phyloP scores from a whole-genome alignment of 78 protist species.

The Thecamonas trahens region DNA sequence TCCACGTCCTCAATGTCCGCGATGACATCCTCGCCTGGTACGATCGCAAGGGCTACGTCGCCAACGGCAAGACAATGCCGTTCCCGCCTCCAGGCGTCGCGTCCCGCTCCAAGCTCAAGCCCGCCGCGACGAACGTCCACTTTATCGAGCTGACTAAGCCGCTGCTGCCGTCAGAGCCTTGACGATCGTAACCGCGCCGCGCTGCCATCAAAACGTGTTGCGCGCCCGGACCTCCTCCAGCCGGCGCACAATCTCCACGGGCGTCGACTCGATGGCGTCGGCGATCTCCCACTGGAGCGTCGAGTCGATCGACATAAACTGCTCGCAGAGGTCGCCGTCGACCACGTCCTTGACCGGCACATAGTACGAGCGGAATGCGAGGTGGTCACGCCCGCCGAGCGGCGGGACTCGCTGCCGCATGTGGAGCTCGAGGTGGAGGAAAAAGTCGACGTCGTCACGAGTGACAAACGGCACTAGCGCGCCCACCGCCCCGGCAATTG shows the following conservation, averaged over 20 bases:
- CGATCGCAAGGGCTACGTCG: too few species aligned
- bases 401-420: slow-evolving; percentile 69
- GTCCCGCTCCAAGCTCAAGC: too few species aligned
- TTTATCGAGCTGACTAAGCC: too few species aligned
- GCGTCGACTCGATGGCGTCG: slow-evolving; percentile 69
- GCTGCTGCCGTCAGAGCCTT: too few species aligned
- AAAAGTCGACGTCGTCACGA: slow-evolving; percentile 78
- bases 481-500: slow-evolving; percentile 54
- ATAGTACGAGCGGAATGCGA: slow-evolving; percentile 76
- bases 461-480: slow-evolving; percentile 62
- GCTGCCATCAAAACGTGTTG: slow-evolving; percentile 12
- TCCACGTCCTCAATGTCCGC: too few species aligned
- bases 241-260: slow-evolving; percentile 73
- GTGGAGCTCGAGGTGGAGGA: slow-evolving; percentile 78
- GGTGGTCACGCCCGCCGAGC: slow-evolving; percentile 82
- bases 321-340: slow-evolving; percentile 91
- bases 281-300: slow-evolving; percentile 61
- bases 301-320: slow-evolving; percentile 36
- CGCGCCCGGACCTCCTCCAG: slow-evolving; percentile 70
- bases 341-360: slow-evolving; percentile 84
- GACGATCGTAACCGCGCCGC: too few species aligned
- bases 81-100: too few species aligned
- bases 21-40: too few species aligned
- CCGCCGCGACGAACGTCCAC: too few species aligned
- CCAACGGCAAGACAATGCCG: too few species aligned